Evolutionary conservation across 805 yeast genomes (phyloP).

Genomic region (Pichia nakasei): DNA sequence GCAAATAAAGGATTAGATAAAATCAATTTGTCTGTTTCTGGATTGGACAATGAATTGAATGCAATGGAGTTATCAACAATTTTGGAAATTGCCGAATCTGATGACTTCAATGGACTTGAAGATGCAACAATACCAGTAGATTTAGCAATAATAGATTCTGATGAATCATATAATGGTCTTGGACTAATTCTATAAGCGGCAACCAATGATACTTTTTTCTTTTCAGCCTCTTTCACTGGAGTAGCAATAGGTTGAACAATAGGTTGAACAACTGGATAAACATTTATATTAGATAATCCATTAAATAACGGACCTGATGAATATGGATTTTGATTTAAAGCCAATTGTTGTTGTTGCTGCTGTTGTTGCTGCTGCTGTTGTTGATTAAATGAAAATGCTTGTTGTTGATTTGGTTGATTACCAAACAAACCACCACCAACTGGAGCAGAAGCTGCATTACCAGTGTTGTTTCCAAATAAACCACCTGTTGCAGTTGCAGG

Average conservation of each 20-base stretch:
- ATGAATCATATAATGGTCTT: slow-evolving; percentile 40
- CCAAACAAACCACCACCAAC: slow-evolving; percentile 30
- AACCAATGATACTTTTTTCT: slow-evolving; percentile 52
- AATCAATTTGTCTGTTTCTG: slow-evolving; percentile 57
- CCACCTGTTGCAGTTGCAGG: slow-evolving; percentile 29
- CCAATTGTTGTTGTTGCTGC: slow-evolving; percentile 22
- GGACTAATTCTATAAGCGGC: slow-evolving; percentile 61
- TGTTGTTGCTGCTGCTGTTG: slow-evolving; percentile 17
- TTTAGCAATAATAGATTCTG: slow-evolving; percentile 15
- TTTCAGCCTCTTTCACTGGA: slow-evolving; percentile 37
- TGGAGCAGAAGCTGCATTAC: slow-evolving; percentile 3
- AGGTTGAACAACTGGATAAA: slow-evolving; percentile 30
- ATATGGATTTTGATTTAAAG: slow-evolving; percentile 55
- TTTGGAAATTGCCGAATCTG: slow-evolving; percentile 20
- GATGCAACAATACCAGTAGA: slow-evolving; percentile 20
- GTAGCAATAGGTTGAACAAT: slow-evolving; percentile 44
- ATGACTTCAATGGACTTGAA: slow-evolving; percentile 10
- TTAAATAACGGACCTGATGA: slow-evolving; percentile 67
- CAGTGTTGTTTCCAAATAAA: slow-evolving; percentile 21
- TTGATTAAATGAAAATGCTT: background rate
- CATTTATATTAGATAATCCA: slow-evolving; percentile 17
- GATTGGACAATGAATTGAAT: slow-evolving; percentile 15
- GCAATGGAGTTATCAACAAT: slow-evolving; percentile 14
- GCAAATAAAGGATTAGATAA: slow-evolving; percentile 63
- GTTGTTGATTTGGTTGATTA: slow-evolving; percentile 8